Base-by-base conservation (phyloP, 2,329 filamentous ascomycete genomes). In the Monosporascus sp. region DNA sequence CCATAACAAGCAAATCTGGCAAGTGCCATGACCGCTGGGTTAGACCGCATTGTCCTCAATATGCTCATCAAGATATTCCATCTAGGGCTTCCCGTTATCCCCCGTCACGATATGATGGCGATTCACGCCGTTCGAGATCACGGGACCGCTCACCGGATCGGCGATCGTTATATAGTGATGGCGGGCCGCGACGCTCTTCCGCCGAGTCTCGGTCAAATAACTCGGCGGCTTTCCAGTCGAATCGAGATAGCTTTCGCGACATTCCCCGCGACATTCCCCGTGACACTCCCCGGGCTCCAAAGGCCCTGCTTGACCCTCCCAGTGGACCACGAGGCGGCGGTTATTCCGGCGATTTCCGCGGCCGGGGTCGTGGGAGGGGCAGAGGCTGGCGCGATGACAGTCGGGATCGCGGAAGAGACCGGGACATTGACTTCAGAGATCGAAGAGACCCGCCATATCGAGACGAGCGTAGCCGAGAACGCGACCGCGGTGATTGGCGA, bases 211-310 rank as follows among this genome's bases (percentile, higher is more conserved):
- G 82, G 56, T 69, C 76, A 34, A 85, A 82, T 64, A 76, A 77
- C 52, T 77, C 80, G 27, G 73, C 80, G 26, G 73, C 76, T n/a
- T 89, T 89, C 56, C 81, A 80, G 60, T 71, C 79, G 2, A 81
- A 79, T 61, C 78, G 85, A 59, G 83, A 86, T 59, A 68, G 65
- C 14, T 85, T 84, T 57, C 76, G 79, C 52, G 81, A 84, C 61
- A 66, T 78, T 61, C 59, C 43, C 24, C 43, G 43, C 3, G 43
- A 46, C 24, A 46, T 79, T 67, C 68, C 80, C 14, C 80, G 87
- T 59, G 90, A 95, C 58, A 86, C 89, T 2, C 91, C 91, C 3
- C 82, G 91, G 52, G 91, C 89, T 0, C 91, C 91, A 11, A 91
- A 92, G 69, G 90, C 88, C 4, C 75, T 91, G 53, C 81, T 88